Evolutionary conservation across 2,329 filamentous ascomycete genomes (phyloP).

Genomic region (Bipolaris gigantea): DNA sequence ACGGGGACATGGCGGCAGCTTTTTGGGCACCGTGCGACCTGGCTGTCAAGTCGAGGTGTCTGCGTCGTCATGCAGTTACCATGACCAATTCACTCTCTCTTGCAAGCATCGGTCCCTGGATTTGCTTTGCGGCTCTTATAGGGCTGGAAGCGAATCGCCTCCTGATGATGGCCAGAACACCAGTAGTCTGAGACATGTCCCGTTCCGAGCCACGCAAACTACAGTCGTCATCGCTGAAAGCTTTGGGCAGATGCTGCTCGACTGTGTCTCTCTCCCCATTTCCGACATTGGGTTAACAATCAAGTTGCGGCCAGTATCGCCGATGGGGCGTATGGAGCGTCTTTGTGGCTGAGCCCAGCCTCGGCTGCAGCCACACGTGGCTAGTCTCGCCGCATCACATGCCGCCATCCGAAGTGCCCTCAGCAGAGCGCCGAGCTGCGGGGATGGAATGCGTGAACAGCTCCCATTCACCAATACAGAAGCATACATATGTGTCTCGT

Average conservation of each 20-base stretch:
- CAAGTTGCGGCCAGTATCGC: conserved; percentile 1
- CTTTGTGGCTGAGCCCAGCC: conserved; percentile 5
- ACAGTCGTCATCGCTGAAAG: not conserved
- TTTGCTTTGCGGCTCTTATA: conserved; percentile 10
- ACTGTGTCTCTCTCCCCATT: not conserved
- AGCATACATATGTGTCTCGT: not conserved
- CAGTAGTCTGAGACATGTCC: not conserved
- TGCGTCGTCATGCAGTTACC: conserved; percentile 10
- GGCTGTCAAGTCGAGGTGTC: conserved; percentile 3
- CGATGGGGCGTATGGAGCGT: not conserved
- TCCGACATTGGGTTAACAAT: not conserved
- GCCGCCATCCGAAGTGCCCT: conserved; percentile 7
- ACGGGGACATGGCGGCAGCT: not conserved
- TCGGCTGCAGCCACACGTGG: conserved; percentile 12
- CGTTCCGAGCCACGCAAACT: not conserved
- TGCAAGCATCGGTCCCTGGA: conserved; percentile 5
- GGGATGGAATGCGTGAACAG: not conserved
- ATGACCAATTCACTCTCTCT: conserved; percentile 10
- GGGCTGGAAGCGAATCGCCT: conserved; percentile 4
- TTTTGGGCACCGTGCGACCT: not conserved
- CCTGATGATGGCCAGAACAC: not conserved
- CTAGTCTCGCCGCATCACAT: conserved; percentile 4
- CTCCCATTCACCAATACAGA: not conserved
- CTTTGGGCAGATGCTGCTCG: not conserved
- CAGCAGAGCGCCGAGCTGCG: not conserved